Conservation (phyloP, 805 yeast species). For the Cyberlindnera saturnus region DNA sequence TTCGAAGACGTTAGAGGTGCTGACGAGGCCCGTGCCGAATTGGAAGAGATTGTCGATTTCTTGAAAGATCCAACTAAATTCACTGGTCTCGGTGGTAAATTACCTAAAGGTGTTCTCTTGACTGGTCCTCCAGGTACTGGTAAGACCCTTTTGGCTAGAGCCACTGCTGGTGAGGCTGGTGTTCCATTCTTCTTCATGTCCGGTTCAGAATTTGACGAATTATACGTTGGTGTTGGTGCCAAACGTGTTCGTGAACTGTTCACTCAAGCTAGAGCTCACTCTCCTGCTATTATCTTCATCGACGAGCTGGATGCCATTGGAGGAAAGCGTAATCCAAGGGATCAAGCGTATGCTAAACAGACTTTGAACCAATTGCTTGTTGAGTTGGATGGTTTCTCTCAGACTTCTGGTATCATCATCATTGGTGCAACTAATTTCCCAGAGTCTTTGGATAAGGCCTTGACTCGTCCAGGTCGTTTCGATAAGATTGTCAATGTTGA, state of each 20-base stretch:
- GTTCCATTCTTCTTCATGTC: constrained; percentile 98
- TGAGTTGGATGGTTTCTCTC: constrained; percentile 93
- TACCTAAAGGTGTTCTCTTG: constrained; percentile 93
- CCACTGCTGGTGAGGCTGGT: constrained; percentile 99
- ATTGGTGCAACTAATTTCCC: constrained; percentile 99
- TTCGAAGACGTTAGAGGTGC: constrained; percentile 95
- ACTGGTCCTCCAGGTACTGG: constrained; percentile 99
- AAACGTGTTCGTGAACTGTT: constrained; percentile 94
- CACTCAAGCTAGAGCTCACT: constrained; percentile 85
- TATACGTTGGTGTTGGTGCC: constrained; percentile 99
- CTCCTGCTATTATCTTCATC: constrained; percentile 95
- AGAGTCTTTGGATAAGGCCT: constrained; percentile 91
- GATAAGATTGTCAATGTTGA: constrained; percentile 94
- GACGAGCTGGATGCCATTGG: constrained; percentile 99
- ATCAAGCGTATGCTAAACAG: constrained; percentile 97
- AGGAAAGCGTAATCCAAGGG: constrained; percentile 94
- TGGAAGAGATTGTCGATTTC: constrained; percentile 97
- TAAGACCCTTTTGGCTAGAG: constrained; percentile 92
- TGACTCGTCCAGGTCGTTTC: constrained; percentile 97
- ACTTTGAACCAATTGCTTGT: constrained; percentile 93
- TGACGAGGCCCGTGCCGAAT: constrained; percentile 96
- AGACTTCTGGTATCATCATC: constrained; percentile 86
- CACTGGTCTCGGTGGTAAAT: constrained; percentile 94
- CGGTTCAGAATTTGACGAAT: constrained; percentile 96
- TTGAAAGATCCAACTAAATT: constrained; percentile 93